These are phyloP conservation scores for Colletotrichum tabaci DNA, from an alignment of 2,329 filamentous ascomycete genomes.

Conservation along the genomic window DNA sequence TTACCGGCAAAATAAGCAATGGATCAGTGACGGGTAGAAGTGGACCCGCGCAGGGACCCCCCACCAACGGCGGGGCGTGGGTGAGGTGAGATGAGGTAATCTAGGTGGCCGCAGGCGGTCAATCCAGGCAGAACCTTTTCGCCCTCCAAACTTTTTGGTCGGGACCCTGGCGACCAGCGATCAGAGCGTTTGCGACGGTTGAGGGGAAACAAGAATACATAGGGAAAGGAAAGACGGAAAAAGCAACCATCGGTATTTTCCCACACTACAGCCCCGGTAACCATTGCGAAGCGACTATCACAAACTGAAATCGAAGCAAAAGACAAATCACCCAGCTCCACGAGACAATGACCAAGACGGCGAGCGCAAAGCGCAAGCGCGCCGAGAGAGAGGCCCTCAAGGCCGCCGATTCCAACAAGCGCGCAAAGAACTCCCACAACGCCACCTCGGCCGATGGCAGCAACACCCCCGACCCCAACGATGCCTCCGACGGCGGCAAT, in stretches of 20 bases:
- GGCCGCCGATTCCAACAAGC: constrained; percentile 39
- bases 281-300: neutral
- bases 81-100: constrained; percentile 30
- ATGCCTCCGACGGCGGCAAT: constrained; percentile 15
- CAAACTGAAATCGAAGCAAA: neutral
- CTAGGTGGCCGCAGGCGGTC: constrained; percentile 27
- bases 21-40: constrained; percentile 38
- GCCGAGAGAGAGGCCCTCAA: constrained; percentile 44
- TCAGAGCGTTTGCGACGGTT: constrained; percentile 10
- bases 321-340: too few relatives aligned
- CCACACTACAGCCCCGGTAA: neutral
- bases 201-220: neutral
- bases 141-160: constrained; percentile 37
- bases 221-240: neutral
- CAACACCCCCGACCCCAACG: constrained; percentile 9
- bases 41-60: constrained; percentile 21
- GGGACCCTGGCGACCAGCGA: constrained; percentile 15
- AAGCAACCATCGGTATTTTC: neutral
- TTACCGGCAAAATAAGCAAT: neutral
- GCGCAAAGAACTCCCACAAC: constrained; percentile 51
- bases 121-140: constrained; percentile 35
- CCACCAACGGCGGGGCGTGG: constrained; percentile 27
- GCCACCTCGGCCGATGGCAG: constrained; percentile 43
- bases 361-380: constrained; percentile 44
- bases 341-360: constrained; percentile 41